Percentiles rank a stretch among this genome's conserved stretches.
These are phyloP conservation scores for Zhuliangozyma parablackwelliae DNA, from an alignment of 1,139 yeast species.

Conservation along the genomic window DNA sequence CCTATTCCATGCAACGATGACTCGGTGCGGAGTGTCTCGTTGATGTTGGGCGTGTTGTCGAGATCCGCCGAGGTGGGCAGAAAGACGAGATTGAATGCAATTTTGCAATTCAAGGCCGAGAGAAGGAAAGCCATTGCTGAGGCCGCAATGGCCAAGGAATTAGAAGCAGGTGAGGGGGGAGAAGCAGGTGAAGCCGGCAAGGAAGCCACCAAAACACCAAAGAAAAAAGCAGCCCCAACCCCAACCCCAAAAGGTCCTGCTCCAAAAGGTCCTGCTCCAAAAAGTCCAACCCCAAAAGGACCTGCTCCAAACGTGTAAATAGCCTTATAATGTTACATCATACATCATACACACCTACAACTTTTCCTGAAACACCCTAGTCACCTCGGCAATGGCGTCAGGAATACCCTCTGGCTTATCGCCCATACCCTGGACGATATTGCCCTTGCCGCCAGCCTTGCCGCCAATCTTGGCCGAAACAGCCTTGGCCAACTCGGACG, in stretches of 20 bases:
- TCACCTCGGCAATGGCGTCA: slow-evolving; percentile 69
- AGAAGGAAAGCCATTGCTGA: slow-evolving; percentile 1
- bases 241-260: too few relatives aligned
- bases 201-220: too few relatives aligned
- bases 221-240: too few relatives aligned
- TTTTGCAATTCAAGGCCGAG: slow-evolving; percentile 13
- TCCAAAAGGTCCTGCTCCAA: too few relatives aligned
- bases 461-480: slow-evolving; percentile 85
- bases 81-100: slow-evolving; percentile 45
- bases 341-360: slow-evolving; percentile 19
- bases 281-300: too few relatives aligned
- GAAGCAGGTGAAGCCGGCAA: too few relatives aligned
- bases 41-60: slow-evolving; percentile 78
- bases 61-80: slow-evolving; percentile 82
- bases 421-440: slow-evolving; percentile 96
- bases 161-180: too few relatives aligned
- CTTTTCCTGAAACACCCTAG: slow-evolving; percentile 55
- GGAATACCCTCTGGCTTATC: slow-evolving; percentile 66
- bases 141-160: background rate
- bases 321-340: too few relatives aligned
- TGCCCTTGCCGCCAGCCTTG: slow-evolving; percentile 97
- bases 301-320: too few relatives aligned
- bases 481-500: slow-evolving; percentile 66
- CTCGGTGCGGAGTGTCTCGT: slow-evolving; percentile 73
- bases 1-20: slow-evolving; percentile 97